A percentile compares a stretch with the other conserved stretches of the same genome.
phyloP scores from a whole-genome alignment of 805 yeast species.

The Cyberlindnera xishuangbannaensis region DNA sequence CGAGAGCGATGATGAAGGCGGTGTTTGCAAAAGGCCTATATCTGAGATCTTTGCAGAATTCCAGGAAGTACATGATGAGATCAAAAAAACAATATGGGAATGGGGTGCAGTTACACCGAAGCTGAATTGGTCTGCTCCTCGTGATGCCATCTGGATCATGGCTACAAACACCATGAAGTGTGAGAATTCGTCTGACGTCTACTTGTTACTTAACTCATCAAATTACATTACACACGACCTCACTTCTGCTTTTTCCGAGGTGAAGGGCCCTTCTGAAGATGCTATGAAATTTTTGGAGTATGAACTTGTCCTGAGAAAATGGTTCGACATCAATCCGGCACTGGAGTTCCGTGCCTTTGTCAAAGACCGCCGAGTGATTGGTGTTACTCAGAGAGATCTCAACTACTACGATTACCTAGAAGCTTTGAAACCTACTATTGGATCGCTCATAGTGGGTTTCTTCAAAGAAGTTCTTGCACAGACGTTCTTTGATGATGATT shows the following conservation, averaged over 20 bases:
- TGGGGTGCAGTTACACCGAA: conserved; percentile 75
- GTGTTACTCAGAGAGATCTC: conserved; percentile 79
- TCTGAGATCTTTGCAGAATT: conserved; percentile 36
- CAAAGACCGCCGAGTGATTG: conserved; percentile 54
- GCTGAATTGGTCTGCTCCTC: conserved; percentile 95
- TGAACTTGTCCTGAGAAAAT: conserved; percentile 74
- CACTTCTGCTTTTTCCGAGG: conserved; percentile 58
- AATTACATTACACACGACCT: conserved; percentile 86
- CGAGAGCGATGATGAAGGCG: too few relatives aligned
- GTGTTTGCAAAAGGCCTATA: too few relatives aligned
- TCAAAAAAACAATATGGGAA: conserved; percentile 40
- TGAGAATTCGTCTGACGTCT: conserved; percentile 64
- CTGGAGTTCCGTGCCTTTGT: conserved; percentile 89
- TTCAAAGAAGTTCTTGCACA: conserved; percentile 41
- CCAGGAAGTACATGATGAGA: conserved; percentile 50
- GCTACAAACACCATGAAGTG: conserved; percentile 75
- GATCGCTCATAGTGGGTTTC: conserved; percentile 46
- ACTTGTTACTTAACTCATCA: conserved; percentile 76
- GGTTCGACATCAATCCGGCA: conserved; percentile 83
- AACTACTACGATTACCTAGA: conserved; percentile 71
- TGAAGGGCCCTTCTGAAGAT: conserved; percentile 30
- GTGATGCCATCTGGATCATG: conserved; percentile 90
- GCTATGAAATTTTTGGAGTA: conserved; percentile 25
- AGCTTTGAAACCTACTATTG: conserved; percentile 42
- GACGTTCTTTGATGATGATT: conserved; percentile 48